These are phyloP conservation scores for Trifolium pratense DNA, from an alignment of 306 rosid species.

Conservation along the genomic window DNA sequence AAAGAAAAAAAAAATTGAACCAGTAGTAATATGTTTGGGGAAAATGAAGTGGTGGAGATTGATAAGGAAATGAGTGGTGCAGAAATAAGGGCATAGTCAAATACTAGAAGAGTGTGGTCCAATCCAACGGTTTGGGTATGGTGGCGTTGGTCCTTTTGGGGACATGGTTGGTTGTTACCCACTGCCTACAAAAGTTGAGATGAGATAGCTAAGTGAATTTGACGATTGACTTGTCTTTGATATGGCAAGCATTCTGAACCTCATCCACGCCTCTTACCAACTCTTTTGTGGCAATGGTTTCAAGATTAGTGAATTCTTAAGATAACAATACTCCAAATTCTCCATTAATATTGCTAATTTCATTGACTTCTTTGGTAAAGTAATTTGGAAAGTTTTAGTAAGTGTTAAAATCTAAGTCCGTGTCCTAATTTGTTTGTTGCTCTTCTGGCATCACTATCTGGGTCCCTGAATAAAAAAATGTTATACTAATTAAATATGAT, in stretches of 20 bases:
- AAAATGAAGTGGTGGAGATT: conserved; percentile 2
- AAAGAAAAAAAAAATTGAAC: too few species aligned
- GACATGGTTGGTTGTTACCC: conserved; percentile 13
- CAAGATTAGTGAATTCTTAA: not conserved
- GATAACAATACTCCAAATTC: not conserved
- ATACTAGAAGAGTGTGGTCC: conserved; percentile 10
- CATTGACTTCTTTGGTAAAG: not conserved
- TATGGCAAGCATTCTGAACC: conserved; percentile 11
- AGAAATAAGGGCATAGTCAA: conserved; percentile 27
- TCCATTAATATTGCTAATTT: conserved; percentile 4
- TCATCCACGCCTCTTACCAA: conserved; percentile 6
- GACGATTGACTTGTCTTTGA: conserved; percentile 44
- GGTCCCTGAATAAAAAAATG: too few species aligned
- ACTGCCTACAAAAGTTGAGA: not conserved
- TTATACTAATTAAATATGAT: too few species aligned
- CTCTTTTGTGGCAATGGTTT: not conserved
- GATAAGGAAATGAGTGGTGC: conserved; percentile 8
- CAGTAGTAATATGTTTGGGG: not conserved
- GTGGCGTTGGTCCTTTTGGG: conserved; percentile 24
- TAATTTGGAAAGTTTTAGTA: not conserved
- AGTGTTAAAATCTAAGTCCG: not conserved
- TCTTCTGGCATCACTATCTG: not conserved
- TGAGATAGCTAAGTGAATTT: conserved; percentile 26
- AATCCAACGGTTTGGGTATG: conserved; percentile 11
- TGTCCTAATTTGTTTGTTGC: not conserved